Evolutionary conservation across 1,284 basidiomycete species (phyloP).

Genomic region (Puccinia horiana): DNA sequence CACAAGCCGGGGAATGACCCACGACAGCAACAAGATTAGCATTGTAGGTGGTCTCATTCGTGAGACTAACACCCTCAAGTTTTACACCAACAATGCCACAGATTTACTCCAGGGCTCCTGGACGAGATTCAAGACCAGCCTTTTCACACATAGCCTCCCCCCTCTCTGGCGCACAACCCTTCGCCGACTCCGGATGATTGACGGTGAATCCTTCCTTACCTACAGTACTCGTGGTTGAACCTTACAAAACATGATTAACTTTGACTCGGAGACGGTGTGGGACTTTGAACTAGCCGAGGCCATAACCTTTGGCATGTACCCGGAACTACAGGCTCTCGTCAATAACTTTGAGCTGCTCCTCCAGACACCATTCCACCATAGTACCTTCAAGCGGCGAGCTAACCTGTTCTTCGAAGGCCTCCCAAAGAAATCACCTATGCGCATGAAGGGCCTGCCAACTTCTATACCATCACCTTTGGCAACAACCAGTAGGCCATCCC

Average conservation of each 20-base stretch:
- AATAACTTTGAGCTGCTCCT: background rate
- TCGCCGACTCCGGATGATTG: background rate
- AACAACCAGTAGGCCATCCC: background rate
- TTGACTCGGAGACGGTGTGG: background rate
- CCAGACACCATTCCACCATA: background rate
- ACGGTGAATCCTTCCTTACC: background rate
- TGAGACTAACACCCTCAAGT: background rate
- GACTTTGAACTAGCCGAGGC: background rate
- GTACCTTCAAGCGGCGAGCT: background rate
- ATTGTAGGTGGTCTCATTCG: conserved; percentile 10
- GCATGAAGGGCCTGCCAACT: background rate
- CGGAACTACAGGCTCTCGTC: background rate
- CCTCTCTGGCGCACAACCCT: background rate
- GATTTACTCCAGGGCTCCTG: background rate
- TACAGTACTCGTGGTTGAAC: conserved; percentile 1
- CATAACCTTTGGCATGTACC: background rate
- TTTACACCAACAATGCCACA: background rate
- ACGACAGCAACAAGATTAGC: background rate
- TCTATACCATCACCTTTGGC: background rate
- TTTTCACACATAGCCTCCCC: background rate
- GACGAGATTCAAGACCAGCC: background rate
- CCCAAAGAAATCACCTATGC: too few relatives aligned
- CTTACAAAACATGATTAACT: conserved; percentile 3
- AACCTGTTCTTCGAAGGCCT: background rate
- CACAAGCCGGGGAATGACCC: background rate